phyloP scores from a whole-genome alignment of 1,284 basidiomycete genomes.

The Acaromyces ingoldii region DNA sequence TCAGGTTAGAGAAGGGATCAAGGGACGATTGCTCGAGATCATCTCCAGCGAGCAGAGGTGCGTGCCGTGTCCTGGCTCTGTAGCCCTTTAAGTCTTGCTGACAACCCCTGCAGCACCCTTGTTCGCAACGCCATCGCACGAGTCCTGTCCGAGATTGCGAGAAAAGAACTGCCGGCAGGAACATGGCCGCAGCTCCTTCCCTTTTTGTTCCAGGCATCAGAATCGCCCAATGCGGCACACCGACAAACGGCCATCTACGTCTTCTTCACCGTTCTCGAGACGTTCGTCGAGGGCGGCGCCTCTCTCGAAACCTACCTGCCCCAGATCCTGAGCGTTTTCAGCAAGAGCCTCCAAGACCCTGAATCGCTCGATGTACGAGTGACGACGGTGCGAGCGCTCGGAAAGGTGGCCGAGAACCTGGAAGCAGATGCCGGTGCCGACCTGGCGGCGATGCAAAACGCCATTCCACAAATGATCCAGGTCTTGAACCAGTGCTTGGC shows the following conservation, averaged over 20 bases:
- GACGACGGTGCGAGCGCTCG: constrained; percentile 72
- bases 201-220: constrained; percentile 76
- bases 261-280: constrained; percentile 85
- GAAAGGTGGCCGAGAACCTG: constrained; percentile 89
- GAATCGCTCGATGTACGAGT: constrained; percentile 87
- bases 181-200: constrained; percentile 85
- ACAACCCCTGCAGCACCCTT: constrained; percentile 60
- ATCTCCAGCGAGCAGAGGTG: constrained; percentile 74
- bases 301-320: constrained; percentile 73
- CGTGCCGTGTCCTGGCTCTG: constrained; percentile 43
- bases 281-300: constrained; percentile 65
- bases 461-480: constrained; percentile 82
- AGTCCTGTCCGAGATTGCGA: constrained; percentile 87
- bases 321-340: constrained; percentile 77
- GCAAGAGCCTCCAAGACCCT: constrained; percentile 72
- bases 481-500: constrained; percentile 87
- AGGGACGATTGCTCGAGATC: constrained; percentile 73
- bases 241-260: constrained; percentile 90
- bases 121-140: constrained; percentile 74
- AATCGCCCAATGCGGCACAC: constrained; percentile 66
- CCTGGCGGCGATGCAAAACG: constrained; percentile 83
- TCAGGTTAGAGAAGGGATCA: constrained; percentile 75
- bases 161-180: constrained; percentile 74
- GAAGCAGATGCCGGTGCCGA: constrained; percentile 80
- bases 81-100: neutral